phyloP scores from a whole-genome alignment of 306 rosid genomes.

The Inga oerstediana region DNA sequence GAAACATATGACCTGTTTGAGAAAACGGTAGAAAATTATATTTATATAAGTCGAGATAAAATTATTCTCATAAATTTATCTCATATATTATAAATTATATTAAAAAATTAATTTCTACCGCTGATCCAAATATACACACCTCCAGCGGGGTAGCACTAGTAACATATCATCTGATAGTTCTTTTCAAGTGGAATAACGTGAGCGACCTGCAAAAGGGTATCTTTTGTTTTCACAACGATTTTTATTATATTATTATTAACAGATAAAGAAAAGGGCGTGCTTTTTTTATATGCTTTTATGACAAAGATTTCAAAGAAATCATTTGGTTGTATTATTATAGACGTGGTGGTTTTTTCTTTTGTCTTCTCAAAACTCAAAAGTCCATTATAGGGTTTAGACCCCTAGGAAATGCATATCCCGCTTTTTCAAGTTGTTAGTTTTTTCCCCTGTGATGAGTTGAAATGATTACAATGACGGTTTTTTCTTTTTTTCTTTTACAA shows the following conservation, averaged over 20 bases:
- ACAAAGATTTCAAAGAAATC: conserved; percentile 23
- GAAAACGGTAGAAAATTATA: too few species aligned
- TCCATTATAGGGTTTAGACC: conserved; percentile 11
- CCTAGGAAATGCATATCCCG: background rate
- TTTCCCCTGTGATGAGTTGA: background rate
- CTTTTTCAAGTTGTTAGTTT: background rate
- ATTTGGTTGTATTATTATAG: background rate
- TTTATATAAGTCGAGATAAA: too few species aligned
- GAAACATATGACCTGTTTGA: background rate
- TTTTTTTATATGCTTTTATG: background rate
- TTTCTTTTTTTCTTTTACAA: too few species aligned
- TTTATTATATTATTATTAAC: background rate
- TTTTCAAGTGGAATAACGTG: conserved; percentile 20
- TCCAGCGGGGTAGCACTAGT: background rate
- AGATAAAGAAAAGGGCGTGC: background rate
- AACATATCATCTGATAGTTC: background rate
- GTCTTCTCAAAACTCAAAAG: conserved; percentile 12
- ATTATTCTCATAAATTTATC: too few species aligned
- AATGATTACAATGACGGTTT: background rate
- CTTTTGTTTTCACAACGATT: background rate
- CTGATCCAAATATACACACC: too few species aligned
- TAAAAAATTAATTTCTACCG: too few species aligned
- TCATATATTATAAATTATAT: too few species aligned
- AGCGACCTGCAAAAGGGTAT: background rate
- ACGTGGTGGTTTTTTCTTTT: background rate